phyloP scores from a whole-genome alignment of 805 yeast species.

The Metschnikowia dekortorum region DNA sequence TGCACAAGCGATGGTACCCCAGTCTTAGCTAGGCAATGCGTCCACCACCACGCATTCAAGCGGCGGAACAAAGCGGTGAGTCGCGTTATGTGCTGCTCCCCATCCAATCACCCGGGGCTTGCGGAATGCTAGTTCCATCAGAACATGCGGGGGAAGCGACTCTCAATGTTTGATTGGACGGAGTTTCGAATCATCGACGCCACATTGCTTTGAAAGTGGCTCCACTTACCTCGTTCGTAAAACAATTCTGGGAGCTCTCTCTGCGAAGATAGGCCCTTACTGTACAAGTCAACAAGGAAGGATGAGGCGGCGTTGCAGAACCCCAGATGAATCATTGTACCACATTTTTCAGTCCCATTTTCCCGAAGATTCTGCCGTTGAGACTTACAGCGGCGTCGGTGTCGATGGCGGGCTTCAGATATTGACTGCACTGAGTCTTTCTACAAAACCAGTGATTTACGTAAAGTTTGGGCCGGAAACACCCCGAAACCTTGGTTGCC shows the following conservation, averaged over 20 bases:
- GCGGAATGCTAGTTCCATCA: too few species aligned
- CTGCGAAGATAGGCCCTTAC: conserved; percentile 41
- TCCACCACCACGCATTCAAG: too few species aligned
- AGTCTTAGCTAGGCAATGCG: too few species aligned
- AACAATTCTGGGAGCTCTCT: conserved; percentile 17
- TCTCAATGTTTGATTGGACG: conserved; percentile 72
- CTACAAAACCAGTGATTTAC: conserved; percentile 41
- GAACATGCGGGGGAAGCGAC: conserved; percentile 19
- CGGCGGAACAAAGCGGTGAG: too few species aligned
- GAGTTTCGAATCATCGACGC: conserved; percentile 62
- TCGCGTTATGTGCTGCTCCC: too few species aligned
- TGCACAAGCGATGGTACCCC: too few species aligned
- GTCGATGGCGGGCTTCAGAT: conserved; percentile 62
- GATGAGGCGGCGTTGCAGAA: conserved; percentile 49
- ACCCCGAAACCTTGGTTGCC: too few species aligned
- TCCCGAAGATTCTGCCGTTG: conserved; percentile 41
- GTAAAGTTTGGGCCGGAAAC: too few species aligned
- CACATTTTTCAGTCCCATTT: conserved; percentile 43
- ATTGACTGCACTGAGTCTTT: conserved; percentile 47
- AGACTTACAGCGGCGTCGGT: conserved; percentile 28
- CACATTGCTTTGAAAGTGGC: conserved; percentile 47
- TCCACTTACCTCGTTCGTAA: conserved; percentile 38
- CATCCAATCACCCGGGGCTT: too few species aligned
- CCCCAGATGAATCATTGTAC: conserved; percentile 56
- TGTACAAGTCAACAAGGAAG: conserved; percentile 41